Evolutionary conservation across 2,329 filamentous ascomycete genomes (phyloP).

Genomic region (Aspergillus eucalypticola): DNA sequence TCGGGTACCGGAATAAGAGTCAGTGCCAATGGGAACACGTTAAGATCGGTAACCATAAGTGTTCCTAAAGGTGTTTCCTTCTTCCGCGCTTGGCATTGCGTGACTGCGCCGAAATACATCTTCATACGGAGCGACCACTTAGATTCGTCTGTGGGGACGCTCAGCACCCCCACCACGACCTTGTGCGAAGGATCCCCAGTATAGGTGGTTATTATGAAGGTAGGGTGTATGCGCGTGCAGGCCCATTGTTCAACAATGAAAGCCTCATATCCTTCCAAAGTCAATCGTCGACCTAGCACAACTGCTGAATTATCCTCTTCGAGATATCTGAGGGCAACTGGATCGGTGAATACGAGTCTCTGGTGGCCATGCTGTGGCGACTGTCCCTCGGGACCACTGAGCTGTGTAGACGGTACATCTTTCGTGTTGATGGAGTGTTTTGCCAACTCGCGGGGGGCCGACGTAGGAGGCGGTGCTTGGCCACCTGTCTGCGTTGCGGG

Average conservation of each 20-base stretch:
- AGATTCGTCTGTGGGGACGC: conserved; percentile 75
- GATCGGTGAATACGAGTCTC: conserved; percentile 65
- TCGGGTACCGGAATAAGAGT: conserved; percentile 90
- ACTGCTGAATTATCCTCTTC: conserved; percentile 78
- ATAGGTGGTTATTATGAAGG: conserved; percentile 88
- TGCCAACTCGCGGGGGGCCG: conserved; percentile 29
- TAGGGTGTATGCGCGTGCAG: conserved; percentile 85
- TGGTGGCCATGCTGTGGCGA: conserved; percentile 46
- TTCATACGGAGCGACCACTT: conserved; percentile 77
- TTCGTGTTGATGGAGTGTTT: conserved; percentile 25
- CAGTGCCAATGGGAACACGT: conserved; percentile 84
- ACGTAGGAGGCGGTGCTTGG: conserved; percentile 23
- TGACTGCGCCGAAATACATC: conserved; percentile 82
- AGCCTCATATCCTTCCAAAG: conserved; percentile 81
- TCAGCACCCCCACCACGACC: conserved; percentile 77
- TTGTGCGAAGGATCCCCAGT: conserved; percentile 81
- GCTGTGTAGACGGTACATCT: conserved; percentile 23
- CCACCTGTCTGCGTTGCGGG: conserved; percentile 25
- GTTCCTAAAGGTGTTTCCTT: conserved; percentile 80
- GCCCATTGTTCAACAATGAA: conserved; percentile 98
- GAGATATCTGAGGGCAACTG: conserved; percentile 71
- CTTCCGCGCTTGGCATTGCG: conserved; percentile 79
- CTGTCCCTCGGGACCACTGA: conserved; percentile 17
- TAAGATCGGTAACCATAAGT: conserved; percentile 91
- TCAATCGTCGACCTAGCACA: conserved; percentile 70